Percentiles rank a stretch among this genome's conserved stretches.
These are phyloP conservation scores for Nitzschia inconspicua DNA, from an alignment of 108 stramenopile genomes.

Conservation along the genomic window DNA sequence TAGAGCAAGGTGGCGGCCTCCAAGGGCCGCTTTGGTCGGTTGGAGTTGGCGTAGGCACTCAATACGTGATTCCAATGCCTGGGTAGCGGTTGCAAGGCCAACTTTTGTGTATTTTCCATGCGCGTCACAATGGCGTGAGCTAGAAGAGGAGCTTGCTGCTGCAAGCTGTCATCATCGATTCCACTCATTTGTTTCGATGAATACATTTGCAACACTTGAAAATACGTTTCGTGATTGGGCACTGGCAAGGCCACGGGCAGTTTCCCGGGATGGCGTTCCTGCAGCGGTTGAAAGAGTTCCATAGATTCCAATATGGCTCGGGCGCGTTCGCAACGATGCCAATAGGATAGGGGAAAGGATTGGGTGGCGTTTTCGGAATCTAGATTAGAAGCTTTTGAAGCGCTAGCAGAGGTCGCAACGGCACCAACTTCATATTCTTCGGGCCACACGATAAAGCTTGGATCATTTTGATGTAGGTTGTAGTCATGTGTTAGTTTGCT, in stretches of 20 bases:
- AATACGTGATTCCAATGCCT: conserved; percentile 37
- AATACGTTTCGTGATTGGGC: conserved; percentile 25
- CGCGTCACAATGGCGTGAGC: conserved; percentile 8
- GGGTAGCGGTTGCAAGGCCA: conserved; percentile 3
- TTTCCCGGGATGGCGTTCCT: background rate
- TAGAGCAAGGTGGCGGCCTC: conserved; percentile 21
- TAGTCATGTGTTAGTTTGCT: background rate
- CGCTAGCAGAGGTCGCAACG: background rate
- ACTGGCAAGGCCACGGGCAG: conserved; percentile 11
- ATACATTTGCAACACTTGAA: conserved; percentile 14
- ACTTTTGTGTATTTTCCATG: conserved; percentile 8
- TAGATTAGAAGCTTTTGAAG: no score
- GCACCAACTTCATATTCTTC: background rate
- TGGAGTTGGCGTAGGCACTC: conserved; percentile 15
- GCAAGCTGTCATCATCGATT: background rate
- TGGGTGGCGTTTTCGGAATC: no score
- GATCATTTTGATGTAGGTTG: background rate
- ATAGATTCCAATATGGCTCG: conserved; percentile 18
- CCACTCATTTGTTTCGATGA: background rate
- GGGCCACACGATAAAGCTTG: background rate
- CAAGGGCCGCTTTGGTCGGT: conserved; percentile 10
- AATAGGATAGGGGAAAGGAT: no score
- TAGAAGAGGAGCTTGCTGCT: background rate
- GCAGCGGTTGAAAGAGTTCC: conserved; percentile 7
- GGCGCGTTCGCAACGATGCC: conserved; percentile 30